Conservation (phyloP, 2,329 filamentous ascomycete species). For the Colletotrichum magnum region DNA sequence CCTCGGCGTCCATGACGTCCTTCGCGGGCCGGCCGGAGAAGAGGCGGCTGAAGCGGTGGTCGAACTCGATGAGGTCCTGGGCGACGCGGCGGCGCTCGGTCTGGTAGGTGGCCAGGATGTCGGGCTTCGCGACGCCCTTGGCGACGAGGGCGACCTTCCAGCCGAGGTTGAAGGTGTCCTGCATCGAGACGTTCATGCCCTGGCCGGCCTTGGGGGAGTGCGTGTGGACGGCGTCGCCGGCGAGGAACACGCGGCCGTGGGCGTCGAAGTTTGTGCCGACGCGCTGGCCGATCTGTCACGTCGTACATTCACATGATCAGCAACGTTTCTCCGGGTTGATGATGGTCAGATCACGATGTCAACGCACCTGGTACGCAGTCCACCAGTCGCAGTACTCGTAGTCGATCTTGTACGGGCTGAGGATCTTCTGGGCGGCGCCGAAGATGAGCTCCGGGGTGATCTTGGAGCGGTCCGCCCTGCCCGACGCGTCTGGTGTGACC, state of each 20-base stretch:
- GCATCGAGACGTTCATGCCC: conserved; percentile 81
- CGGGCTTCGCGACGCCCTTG: conserved; percentile 58
- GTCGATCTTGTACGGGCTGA: conserved; percentile 76
- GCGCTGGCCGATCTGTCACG: conserved; percentile 77
- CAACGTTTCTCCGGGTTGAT: not conserved
- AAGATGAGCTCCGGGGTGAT: conserved; percentile 76
- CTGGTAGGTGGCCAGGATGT: conserved; percentile 65
- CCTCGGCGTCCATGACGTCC: conserved; percentile 71
- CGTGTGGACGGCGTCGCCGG: conserved; percentile 75
- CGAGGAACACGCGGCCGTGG: conserved; percentile 74
- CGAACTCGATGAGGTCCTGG: conserved; percentile 70
- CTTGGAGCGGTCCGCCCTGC: conserved; percentile 68
- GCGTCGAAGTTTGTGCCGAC: conserved; percentile 71
- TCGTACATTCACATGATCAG: not conserved
- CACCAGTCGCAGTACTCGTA: conserved; percentile 77
- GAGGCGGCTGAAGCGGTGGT: conserved; percentile 69
- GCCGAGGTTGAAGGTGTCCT: conserved; percentile 72
- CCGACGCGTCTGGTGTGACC: conserved; percentile 56
- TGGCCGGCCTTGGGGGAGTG: conserved; percentile 75
- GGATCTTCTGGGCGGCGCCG: conserved; percentile 71
- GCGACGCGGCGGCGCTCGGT: conserved; percentile 71
- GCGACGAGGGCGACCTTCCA: conserved; percentile 68
- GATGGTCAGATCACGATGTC: too few species aligned
- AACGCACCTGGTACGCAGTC: conserved; percentile 72
- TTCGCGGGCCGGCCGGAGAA: conserved; percentile 72